A percentile compares a stretch with the other conserved stretches of the same genome.
Conservation (phyloP, 495 filamentous ascomycete genomes). For the Penicillium chermesinum region DNA sequence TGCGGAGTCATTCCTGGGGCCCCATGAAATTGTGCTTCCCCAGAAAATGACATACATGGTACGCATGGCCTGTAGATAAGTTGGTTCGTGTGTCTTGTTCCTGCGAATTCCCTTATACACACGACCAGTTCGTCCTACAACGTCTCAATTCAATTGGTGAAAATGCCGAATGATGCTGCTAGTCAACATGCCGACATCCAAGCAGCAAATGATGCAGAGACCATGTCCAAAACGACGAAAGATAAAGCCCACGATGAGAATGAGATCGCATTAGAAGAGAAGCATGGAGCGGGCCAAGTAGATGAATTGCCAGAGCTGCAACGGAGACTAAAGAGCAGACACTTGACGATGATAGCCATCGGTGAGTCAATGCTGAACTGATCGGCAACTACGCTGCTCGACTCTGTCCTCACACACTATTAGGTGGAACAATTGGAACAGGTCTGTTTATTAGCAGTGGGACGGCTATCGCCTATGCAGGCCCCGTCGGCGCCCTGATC, state of each 20-base stretch:
- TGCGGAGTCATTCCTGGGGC: neutral
- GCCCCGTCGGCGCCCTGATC: conserved; percentile 67
- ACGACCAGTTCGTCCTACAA: neutral
- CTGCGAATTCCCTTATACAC: neutral
- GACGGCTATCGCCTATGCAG: conserved; percentile 58
- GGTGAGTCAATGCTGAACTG: neutral
- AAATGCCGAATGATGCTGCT: neutral
- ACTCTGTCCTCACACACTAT: neutral
- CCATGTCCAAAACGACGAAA: neutral
- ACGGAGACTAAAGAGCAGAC: conserved; percentile 2
- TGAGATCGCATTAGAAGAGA: conserved; percentile 1
- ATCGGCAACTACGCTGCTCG: neutral
- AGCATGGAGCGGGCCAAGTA: neutral
- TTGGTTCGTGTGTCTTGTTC: neutral
- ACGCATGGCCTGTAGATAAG: neutral
- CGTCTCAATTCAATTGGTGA: too few species aligned
- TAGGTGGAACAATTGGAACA: conserved; percentile 74
- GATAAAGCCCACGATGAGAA: neutral
- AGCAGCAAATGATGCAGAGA: neutral
- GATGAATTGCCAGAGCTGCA: conserved; percentile 1
- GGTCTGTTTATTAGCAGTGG: conserved; percentile 77
- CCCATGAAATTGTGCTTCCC: neutral
- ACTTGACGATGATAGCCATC: conserved; percentile 4
- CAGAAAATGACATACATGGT: neutral
- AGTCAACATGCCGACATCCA: neutral